Evolutionary conservation across 768 basidiomycete genomes (phyloP), one percentile per base, ranked within the genome.

Genomic region (Russula lepida): DNA sequence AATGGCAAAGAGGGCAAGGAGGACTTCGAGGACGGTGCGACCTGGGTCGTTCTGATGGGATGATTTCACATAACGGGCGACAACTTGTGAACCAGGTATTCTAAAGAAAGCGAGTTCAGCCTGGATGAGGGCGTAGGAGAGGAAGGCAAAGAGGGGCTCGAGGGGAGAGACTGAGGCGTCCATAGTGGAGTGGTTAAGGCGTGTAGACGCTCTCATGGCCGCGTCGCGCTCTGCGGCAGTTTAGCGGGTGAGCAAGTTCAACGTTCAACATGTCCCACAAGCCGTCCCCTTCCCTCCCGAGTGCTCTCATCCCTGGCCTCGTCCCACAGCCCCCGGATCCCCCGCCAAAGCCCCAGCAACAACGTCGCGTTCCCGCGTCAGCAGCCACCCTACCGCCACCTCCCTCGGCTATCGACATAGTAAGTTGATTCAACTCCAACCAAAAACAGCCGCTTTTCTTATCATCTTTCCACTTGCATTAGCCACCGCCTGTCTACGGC

Each of bases 31-130:
- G 9, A 98, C 67, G 0, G 92, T 93, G 56, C 97, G 80, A 33
- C 89, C 91, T 1, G 97, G 97, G 74, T 99, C 97, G 71, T 99
- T 89, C 73, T 91, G 89, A 73, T 99, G 95, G 0, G 92, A 95
- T 30, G 90, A 92, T 75, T 84, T 88, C 76, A 98, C 89, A 71
- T 97, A 97, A 67, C 95, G 89, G 64, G 89, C 82, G 64, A 92
- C 74, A 62, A 94, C 88, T 2, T 86, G 84, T 9, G 90, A 92
- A 46, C 90, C 90, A 8, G 90, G 91, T 17, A 92, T 73, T 62
- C 79, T 83, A 75, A 81, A 84, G 73, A 94, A 93, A 0, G 81
- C 78, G 17, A 78, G 75, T 72, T 90, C 84, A 3, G 84, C 67
- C 2, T 80, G 81, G 3, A 80, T 74, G 43, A 89, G 74, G 0